These are phyloP conservation scores for Pyrenopolyporus hunteri DNA, from an alignment of 495 filamentous ascomycete species.

Conservation along the genomic window DNA sequence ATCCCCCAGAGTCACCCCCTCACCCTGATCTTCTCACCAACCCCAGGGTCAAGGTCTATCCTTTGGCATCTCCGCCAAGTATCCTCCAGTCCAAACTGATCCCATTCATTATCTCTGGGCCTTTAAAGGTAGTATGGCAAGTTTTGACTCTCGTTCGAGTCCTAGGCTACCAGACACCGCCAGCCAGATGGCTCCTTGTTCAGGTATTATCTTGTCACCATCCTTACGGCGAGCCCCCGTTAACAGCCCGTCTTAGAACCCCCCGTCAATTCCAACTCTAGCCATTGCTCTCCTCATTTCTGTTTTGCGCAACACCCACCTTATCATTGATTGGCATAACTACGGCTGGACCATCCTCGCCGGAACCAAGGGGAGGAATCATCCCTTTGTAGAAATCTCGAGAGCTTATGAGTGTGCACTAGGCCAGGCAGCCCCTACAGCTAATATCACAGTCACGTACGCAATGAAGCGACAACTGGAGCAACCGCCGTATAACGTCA, in stretches of 20 bases:
- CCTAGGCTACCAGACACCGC: slow-evolving; percentile 73
- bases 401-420: slow-evolving; percentile 77
- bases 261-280: slow-evolving; percentile 91
- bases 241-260: slow-evolving; percentile 67
- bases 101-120: slow-evolving; percentile 80
- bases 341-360: slow-evolving; percentile 96
- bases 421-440: slow-evolving; percentile 65
- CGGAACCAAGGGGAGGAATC: slow-evolving; percentile 64
- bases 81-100: slow-evolving; percentile 67
- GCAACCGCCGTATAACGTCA: slow-evolving; percentile 63
- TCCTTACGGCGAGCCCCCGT: background rate
- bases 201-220: slow-evolving; percentile 54
- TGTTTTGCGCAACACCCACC: slow-evolving; percentile 75
- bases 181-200: slow-evolving; percentile 81
- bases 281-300: slow-evolving; percentile 73
- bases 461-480: slow-evolving; percentile 81
- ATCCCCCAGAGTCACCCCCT: slow-evolving; percentile 51
- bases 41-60: slow-evolving; percentile 68
- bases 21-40: slow-evolving; percentile 76
- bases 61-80: slow-evolving; percentile 66
- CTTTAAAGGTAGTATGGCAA: slow-evolving; percentile 88
- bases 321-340: slow-evolving; percentile 99
- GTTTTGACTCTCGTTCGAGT: slow-evolving; percentile 68
- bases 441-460: slow-evolving; percentile 84
- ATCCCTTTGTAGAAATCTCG: slow-evolving; percentile 78